Evolutionary conservation across 352 stramenopile species (phyloP), one percentile per base, ranked within the genome.

Genomic region (Phytopythium montanum): DNA sequence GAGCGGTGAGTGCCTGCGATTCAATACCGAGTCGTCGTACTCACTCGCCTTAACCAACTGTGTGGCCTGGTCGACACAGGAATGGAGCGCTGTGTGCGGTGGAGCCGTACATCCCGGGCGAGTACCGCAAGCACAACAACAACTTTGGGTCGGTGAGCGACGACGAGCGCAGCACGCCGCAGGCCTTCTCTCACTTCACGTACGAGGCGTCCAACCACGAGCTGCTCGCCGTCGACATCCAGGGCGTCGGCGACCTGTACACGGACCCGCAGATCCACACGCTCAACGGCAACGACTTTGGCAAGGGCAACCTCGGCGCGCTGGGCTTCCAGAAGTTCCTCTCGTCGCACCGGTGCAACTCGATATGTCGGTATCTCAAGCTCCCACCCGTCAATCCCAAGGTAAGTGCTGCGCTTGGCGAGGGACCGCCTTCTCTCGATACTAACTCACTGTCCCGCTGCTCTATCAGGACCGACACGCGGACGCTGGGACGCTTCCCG

Each of bases 181-280:
- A 94, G 53, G 90, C 95, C 4, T 98, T 98, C 63, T 97, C 88
- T 2, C 92, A 97, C 45, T 96, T 97, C 62, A 97, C 90, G 45
- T 98, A 98, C 60, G 95, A 98, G 61, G 88, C 82, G 12, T 97
- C 90, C 2, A 78, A 96, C 65, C 94, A 97, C 58, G 83, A 90
- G 54, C 68, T 97, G 39, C 76, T 98, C 18, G 94, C 96, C 4
- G 93, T 97, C 19, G 95, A 98, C 60, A 96, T 98, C 65, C 95
- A 98, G 66, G 95, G 95, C 42, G 92, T 98, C 6, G 93, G 89
- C 10, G 94, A 98, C 75, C 70, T 97, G 28, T 98, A 97, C 75
- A 98, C 95, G n/a, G 95, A 98, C 66, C 95, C 95, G 26, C 95
- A 91, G 67, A 91, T 96, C 58, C 86, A 90, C 71, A 96, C 85